Conservation (phyloP, 1,284 basidiomycete species). For the Cystobasidiaceae sp. region DNA sequence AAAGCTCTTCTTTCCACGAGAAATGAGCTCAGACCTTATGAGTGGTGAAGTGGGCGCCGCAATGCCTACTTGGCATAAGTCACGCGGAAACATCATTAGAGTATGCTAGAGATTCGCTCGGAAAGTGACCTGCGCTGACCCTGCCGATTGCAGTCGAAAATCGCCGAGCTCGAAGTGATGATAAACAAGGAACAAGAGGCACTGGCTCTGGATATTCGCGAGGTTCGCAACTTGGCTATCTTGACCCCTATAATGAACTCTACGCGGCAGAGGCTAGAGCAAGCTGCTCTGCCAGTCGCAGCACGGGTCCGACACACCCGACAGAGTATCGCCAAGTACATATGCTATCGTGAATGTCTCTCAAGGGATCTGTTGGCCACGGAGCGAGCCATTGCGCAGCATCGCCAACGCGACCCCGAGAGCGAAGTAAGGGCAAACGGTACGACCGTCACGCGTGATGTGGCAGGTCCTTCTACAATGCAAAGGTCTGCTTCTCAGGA, state of each 20-base stretch:
- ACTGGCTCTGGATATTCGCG: conserved; percentile 65
- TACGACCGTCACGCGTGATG: neutral
- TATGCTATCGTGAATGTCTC: conserved; percentile 70
- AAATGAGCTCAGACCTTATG: neutral
- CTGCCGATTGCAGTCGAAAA: conserved; percentile 53
- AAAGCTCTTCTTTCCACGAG: neutral
- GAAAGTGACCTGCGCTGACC: neutral
- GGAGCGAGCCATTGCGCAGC: conserved; percentile 51
- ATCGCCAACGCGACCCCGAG: neutral
- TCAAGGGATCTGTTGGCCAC: conserved; percentile 67
- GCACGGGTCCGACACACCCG: conserved; percentile 57
- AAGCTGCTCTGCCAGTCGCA: conserved; percentile 61
- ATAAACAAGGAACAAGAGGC: conserved; percentile 58
- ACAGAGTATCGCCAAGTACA: conserved; percentile 57
- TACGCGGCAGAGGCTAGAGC: conserved; percentile 68
- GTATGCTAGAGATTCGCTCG: neutral
- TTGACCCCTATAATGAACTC: conserved; percentile 79
- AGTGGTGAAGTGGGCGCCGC: too few relatives aligned
- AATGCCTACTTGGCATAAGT: neutral
- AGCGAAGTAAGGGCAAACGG: neutral
- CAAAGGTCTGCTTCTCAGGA: conserved; percentile 16
- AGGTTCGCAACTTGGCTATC: conserved; percentile 74
- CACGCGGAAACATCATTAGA: neutral
- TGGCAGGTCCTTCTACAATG: neutral
- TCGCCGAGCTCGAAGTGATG: conserved; percentile 60